phyloP scores from a whole-genome alignment of 148 eudicot genomes.

The Silene latifolia region DNA sequence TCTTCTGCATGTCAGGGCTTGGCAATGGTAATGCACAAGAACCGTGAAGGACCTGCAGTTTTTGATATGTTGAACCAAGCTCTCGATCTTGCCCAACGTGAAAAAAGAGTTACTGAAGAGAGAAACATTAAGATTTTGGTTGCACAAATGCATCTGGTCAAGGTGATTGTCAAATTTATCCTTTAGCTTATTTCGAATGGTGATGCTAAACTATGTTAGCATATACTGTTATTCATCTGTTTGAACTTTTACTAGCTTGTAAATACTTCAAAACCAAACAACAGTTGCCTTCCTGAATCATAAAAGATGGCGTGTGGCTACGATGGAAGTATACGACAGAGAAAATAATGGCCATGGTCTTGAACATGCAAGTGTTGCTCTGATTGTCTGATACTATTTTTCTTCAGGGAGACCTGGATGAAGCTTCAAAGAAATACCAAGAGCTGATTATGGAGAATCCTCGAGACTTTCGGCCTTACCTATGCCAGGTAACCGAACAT shows the following conservation, averaged over 20 bases:
- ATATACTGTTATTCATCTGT: background rate
- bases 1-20: slow-evolving; percentile 52
- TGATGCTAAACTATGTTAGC: background rate
- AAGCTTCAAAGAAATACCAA: slow-evolving; percentile 60
- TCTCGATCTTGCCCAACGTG: slow-evolving; percentile 52
- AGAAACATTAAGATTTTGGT: slow-evolving; percentile 80
- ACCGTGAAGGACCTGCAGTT: slow-evolving; percentile 73
- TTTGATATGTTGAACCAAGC: slow-evolving; percentile 79
- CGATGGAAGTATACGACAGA: background rate
- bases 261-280: background rate
- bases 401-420: slow-evolving; percentile 79
- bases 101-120: slow-evolving; percentile 70
- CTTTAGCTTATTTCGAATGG: background rate
- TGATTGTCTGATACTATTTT: slow-evolving; percentile 8
- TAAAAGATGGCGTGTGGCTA: background rate
- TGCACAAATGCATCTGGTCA: slow-evolving; percentile 83
- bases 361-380: background rate
- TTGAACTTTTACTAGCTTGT: background rate
- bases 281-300: too few relatives aligned
- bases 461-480: slow-evolving; percentile 90
- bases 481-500: slow-evolving; percentile 64
- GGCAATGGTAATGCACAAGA: slow-evolving; percentile 99
- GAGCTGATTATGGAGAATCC: slow-evolving; percentile 69
- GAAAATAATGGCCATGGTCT: background rate
- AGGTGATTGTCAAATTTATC: slow-evolving; percentile 40